phyloP scores from a whole-genome alignment of 2,329 filamentous ascomycete species.

The Colletotrichum sp. region DNA sequence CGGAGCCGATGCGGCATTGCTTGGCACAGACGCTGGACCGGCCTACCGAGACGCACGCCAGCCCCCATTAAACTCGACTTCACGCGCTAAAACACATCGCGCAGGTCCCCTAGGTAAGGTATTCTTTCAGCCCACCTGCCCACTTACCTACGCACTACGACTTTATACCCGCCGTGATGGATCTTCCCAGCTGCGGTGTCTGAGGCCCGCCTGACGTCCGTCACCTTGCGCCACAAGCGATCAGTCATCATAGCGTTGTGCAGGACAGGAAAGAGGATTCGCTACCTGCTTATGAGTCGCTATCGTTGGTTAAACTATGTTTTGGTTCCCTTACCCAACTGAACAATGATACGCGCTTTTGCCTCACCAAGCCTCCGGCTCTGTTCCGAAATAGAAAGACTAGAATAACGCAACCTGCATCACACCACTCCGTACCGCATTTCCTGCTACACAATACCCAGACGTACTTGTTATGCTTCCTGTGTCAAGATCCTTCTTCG shows the following conservation, averaged over 20 bases:
- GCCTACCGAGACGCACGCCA: not conserved
- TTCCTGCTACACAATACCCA: not conserved
- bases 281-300: not conserved
- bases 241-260: not conserved
- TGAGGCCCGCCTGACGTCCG: not conserved
- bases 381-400: not conserved
- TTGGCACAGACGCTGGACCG: not conserved
- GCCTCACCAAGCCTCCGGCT: not conserved
- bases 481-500: not conserved
- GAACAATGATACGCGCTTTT: not conserved
- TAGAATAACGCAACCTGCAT: not conserved
- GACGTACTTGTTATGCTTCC: not conserved
- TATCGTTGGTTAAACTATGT: not conserved
- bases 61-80: not conserved
- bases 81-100: not conserved
- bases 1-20: not conserved
- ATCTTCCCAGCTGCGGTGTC: not conserved
- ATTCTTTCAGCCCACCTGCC: not conserved
- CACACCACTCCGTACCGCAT: not conserved
- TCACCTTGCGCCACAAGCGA: not conserved
- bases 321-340: not conserved
- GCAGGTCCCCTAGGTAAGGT: not conserved
- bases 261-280: not conserved
- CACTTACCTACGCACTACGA: not conserved
- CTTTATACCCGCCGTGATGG: not conserved